Percentiles rank a stretch among this genome's conserved stretches.
These are phyloP conservation scores for Obelidium mucronatum DNA, from an alignment of 192 early-diverging fungal species.

Conservation along the genomic window DNA sequence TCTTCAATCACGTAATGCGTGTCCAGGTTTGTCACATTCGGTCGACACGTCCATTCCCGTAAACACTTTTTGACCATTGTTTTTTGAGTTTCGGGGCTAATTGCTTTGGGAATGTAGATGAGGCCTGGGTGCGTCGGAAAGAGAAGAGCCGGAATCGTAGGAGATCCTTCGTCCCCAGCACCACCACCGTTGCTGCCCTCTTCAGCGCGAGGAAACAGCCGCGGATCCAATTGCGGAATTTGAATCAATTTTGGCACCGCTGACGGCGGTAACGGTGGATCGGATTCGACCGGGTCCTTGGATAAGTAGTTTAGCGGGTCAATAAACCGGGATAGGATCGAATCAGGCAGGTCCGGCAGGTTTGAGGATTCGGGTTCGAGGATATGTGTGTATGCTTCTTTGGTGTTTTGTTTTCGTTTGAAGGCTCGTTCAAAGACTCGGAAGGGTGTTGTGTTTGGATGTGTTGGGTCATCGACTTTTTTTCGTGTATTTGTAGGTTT, in stretches of 20 bases:
- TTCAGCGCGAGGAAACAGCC: neutral
- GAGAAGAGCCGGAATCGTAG: constrained; percentile 31
- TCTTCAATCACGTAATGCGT: constrained; percentile 79
- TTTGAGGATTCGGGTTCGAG: neutral
- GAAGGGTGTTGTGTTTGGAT: constrained; percentile 56
- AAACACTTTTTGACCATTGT: constrained; percentile 75
- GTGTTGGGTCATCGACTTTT: neutral
- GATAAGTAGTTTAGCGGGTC: neutral
- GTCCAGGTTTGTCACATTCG: constrained; percentile 90
- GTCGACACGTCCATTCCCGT: constrained; percentile 74
- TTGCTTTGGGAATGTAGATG: constrained; percentile 79
- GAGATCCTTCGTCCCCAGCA: neutral
- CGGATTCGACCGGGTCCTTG: neutral
- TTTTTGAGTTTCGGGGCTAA: constrained; percentile 76
- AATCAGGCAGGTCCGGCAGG: constrained; percentile 21
- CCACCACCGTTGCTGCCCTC: no score
- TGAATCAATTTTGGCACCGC: neutral
- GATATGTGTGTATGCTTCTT: neutral
- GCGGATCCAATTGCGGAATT: neutral
- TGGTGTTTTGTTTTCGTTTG: constrained; percentile 39
- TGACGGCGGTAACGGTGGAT: no score
- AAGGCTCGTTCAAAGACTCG: constrained; percentile 53
- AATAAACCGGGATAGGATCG: neutral
- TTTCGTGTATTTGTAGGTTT: neutral
- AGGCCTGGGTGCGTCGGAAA: constrained; percentile 66